These are phyloP conservation scores for Fonsecaea pedrosoi DNA, from an alignment of 2,329 filamentous ascomycete species.

Conservation along the genomic window DNA sequence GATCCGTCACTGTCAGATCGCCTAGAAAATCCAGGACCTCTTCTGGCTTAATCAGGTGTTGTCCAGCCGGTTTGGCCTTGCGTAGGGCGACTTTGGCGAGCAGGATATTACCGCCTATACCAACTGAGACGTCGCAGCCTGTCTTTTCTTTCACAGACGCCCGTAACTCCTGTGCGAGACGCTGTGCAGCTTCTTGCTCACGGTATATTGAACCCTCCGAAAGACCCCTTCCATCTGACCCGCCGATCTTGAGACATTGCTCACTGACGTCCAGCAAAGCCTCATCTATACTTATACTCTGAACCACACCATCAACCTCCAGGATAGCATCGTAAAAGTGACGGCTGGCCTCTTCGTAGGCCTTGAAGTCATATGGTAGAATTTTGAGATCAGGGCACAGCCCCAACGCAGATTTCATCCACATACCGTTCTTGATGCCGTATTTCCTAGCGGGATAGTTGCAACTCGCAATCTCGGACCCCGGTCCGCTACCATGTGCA, in stretches of 20 bases:
- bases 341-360: conserved; percentile 88
- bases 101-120: conserved; percentile 88
- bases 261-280: conserved; percentile 83
- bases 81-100: conserved; percentile 89
- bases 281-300: conserved; percentile 97
- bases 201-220: conserved; percentile 73
- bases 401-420: conserved; percentile 91
- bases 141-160: conserved; percentile 75
- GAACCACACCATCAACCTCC: conserved; percentile 78
- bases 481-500: conserved; percentile 82
- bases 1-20: conserved; percentile 75
- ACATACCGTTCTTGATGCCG: conserved; percentile 97
- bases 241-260: conserved; percentile 69
- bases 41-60: conserved; percentile 85
- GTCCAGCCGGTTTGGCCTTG: conserved; percentile 92
- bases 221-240: conserved; percentile 69
- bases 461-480: conserved; percentile 95
- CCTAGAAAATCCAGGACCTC: conserved; percentile 78
- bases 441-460: conserved; percentile 89
- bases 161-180: conserved; percentile 72
- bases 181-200: conserved; percentile 79
- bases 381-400: conserved; percentile 86
- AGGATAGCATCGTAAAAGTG: conserved; percentile 87
- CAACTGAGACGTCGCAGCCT: conserved; percentile 86
- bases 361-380: conserved; percentile 93